Evolutionary conservation across 2,329 filamentous ascomycete species (phyloP), one percentile per base, ranked within the genome.

Genomic region (Sarocladiaceae sp.): DNA sequence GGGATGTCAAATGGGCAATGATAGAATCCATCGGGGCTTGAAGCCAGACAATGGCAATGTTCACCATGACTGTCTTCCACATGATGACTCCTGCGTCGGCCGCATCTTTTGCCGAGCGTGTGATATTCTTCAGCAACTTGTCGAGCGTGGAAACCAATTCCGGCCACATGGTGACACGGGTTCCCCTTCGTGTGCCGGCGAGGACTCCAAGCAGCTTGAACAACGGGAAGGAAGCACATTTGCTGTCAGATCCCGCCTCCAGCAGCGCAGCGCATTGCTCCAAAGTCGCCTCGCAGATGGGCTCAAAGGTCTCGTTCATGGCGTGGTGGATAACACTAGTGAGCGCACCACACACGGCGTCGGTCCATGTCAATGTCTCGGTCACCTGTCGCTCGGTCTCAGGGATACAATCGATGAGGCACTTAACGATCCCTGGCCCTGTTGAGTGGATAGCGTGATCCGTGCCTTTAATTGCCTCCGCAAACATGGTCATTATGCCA

Each of bases 401-500:
- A 0, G 78, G 77, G 3, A 82, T 72, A 8, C 72, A 72, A 42
- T 64, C 63, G n/a, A 85, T 62, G 4, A 87, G 68, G 2, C 74
- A 67, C 33, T 71, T 68, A 51, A 83, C 71, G 13, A 84, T 73
- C 7, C 77, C 72, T 2, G 78, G 66, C 2, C 79, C 82, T 13
- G 77, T 78, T 2, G 83, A 86, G 60, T 86, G 83, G 44, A 86
- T 68, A 1, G 73, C 76, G 47, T 76, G 62, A 2, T 83, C 81
- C 13, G 82, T 77, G 15, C 82, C 79, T 66, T 87, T 86, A 59
- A 82, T 78, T 8, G 92, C 86, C 67, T 97, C 93, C 3, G 90
- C 85, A 62, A 97, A 90, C 76, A 97, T 86, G 17, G 84, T 88
- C 90, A 96, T 97, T 42, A 97, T 69, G 52, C 93, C 94, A 64